These are phyloP conservation scores for Pseudoneurospora amorphoporcata DNA, from an alignment of 495 filamentous ascomycete species.

Conservation along the genomic window DNA sequence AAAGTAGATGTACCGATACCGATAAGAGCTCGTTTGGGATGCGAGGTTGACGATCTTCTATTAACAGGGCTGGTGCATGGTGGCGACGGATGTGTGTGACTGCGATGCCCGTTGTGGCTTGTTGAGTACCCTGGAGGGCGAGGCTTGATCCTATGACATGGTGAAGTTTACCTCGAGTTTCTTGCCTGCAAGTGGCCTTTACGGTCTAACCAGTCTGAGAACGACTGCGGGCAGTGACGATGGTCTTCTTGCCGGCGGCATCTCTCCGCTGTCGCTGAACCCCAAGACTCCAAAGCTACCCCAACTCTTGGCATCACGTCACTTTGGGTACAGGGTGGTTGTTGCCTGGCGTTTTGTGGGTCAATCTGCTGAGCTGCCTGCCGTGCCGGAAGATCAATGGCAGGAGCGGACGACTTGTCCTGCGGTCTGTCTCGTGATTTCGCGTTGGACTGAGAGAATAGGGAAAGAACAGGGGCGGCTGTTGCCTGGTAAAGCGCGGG, in stretches of 20 bases:
- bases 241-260: not conserved
- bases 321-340: not conserved
- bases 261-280: not conserved
- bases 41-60: not conserved
- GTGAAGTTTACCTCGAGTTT: too few species aligned
- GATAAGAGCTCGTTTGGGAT: not conserved
- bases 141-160: too few species aligned
- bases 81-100: not conserved
- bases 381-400: not conserved
- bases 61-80: not conserved
- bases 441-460: not conserved
- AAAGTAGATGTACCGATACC: not conserved
- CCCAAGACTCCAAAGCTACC: not conserved
- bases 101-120: too few species aligned
- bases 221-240: not conserved
- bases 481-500: conserved; percentile 17
- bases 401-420: not conserved
- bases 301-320: not conserved
- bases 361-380: conserved; percentile 6
- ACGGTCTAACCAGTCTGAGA: too few species aligned
- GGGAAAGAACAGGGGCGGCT: not conserved
- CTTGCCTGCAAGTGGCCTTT: too few species aligned
- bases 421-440: conserved; percentile 8
- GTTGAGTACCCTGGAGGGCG: too few species aligned
- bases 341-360: conserved; percentile 14